Base-by-base conservation (phyloP, 2,329 filamentous ascomycete species). In the Penicillium italicum region DNA sequence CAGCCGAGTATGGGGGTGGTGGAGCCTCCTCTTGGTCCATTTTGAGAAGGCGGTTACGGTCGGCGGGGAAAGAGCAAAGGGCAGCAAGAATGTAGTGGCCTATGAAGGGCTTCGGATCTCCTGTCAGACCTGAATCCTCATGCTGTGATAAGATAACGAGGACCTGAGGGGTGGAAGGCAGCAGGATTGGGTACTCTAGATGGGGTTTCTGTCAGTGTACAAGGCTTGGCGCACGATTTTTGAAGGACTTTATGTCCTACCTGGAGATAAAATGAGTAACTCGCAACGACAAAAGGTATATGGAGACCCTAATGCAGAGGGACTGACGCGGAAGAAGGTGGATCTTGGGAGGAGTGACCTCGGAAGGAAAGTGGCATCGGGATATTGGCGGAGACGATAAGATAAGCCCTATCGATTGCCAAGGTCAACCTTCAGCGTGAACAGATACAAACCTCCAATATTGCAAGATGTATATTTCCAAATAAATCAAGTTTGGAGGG, bases 1-100 rank as follows among this genome's bases (percentile, higher is more conserved):
- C 66, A 37, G 72, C 66, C 56, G 74, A 73, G 61, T 76, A 76
- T 28, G 74, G 74, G 50, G 74, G 73, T 57, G 73, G 73, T 62
- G 74, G 74, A 57, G 68, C 71, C 51, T 75, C 74, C 31, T 76
- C 72, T 50, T 67, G 62, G 54, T 72, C 69, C 70, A 72, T 72
- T 57, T 55, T 57, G 60, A 43, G 40, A 55, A 43, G 37, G 36
- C 50, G 31, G 11, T 16, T 34, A 53, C n/a, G 28, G 36, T 43
- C 47, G n/a, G n/a, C 34, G 34, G 36, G 36, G 34, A 12, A 38
- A 37, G 16, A 38, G 30, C 30, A 44, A 55, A n/a, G n/a, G 22
- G 30, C n/a, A 51, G 30, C 24, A 41, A 42, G 16, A 49, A 50
- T 46, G 20, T 18, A 51, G 46, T 30, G 46, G 52, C 53, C 59